Evolutionary conservation across 805 yeast genomes (phyloP).

Genomic region (Maudiozyma turicensis): DNA sequence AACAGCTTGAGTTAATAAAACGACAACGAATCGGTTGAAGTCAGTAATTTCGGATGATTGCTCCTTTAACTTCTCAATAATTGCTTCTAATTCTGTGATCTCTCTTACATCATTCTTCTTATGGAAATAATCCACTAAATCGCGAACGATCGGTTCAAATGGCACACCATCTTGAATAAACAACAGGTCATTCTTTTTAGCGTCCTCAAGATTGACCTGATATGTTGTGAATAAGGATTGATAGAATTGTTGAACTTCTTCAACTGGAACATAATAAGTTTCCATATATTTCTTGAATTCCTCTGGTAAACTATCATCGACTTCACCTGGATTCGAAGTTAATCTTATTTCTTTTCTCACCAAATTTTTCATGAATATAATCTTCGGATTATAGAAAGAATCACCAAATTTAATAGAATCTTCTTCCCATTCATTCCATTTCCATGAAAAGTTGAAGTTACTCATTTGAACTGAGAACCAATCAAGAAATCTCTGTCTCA

Average conservation of each 20-base stretch:
- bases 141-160: slow-evolving; percentile 29
- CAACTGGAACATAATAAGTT: slow-evolving; percentile 30
- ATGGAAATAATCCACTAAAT: slow-evolving; percentile 32
- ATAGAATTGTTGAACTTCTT: slow-evolving; percentile 32
- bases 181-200: slow-evolving; percentile 31
- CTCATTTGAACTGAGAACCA: slow-evolving; percentile 93
- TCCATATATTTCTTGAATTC: slow-evolving; percentile 44
- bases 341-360: slow-evolving; percentile 77
- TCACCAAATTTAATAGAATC: slow-evolving; percentile 41
- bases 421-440: slow-evolving; percentile 88
- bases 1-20: slow-evolving; percentile 57
- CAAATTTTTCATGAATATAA: slow-evolving; percentile 63
- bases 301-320: slow-evolving; percentile 60
- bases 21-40: slow-evolving; percentile 40
- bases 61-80: slow-evolving; percentile 26
- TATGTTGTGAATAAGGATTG: slow-evolving; percentile 20
- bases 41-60: slow-evolving; percentile 25
- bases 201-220: slow-evolving; percentile 19
- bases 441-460: slow-evolving; percentile 93
- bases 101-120: slow-evolving; percentile 26
- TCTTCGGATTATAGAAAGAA: slow-evolving; percentile 56
- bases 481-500: slow-evolving; percentile 61
- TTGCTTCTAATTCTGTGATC: slow-evolving; percentile 23
- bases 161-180: slow-evolving; percentile 33
- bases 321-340: slow-evolving; percentile 56